Evolutionary conservation across 352 stramenopile genomes (phyloP), one percentile per base, ranked within the genome.

Genomic region (Phytophthora agathidicida): DNA sequence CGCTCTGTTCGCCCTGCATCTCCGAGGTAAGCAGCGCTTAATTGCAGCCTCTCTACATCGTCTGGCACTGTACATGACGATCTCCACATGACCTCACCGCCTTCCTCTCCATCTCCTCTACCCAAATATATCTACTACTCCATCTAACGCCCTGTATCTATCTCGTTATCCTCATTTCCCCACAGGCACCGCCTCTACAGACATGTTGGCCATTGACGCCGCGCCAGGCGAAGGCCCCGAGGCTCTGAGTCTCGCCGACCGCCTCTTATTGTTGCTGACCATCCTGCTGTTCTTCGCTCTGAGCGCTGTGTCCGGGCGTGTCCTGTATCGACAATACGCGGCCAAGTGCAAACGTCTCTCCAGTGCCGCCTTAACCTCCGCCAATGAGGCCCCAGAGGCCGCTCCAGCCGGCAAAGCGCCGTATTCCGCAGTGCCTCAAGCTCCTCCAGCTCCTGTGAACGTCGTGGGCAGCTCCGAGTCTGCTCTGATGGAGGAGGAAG

Each of bases 201-300:
- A 51, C 42, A 73, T 69, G 65, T 16, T 42, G 19, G 46, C 55
- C 36, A 23, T 14, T 16, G 50, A 53, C 14, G 57, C 59, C 17
- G 49, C 31, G 7, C 23, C 16, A 32, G 41, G 43, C 43, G 41
- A 57, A 42, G 57, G 66, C 26, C 46, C 77, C 39, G 65, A 71
- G 36, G 55, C 53, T 33, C 69, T 91, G 44, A 77, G 65, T 44
- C 46, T 62, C 7, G 78, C 39, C 22, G 73, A 89, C 62, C 77
- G 68, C 41, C 50, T 75, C 9, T 47, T 88, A 19, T 45, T 91
- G 37, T 14, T 83, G 17, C 38, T 78, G 14, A 88, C 79, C 24
- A 79, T 91, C 53, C 37, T 77, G 28, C 63, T 88, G 33, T 91
- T 91, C 57, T 33, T 87, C n/a, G 44, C 65, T 27, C 78, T 89